Evolutionary conservation across 352 stramenopile genomes (phyloP), one percentile per base, ranked within the genome.

Genomic region (Pythium scleroteichum): DNA sequence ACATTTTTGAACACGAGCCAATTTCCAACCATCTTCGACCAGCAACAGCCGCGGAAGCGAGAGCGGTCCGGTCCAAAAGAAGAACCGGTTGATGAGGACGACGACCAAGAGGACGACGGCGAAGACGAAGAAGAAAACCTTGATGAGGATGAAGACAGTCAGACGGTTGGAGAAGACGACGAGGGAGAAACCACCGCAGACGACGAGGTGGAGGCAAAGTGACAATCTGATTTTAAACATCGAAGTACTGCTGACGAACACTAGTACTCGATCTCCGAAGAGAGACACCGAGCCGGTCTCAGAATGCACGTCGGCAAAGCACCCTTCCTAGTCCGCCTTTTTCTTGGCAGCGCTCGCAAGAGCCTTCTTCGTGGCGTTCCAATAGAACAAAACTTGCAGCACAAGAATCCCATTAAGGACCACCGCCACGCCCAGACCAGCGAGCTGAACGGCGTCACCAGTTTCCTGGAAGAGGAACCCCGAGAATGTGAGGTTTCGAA

Each of bases 321-420:
- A 4, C 13, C 16, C 38, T 22, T 47, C 29, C 29, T 88, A 93
- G 51, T 88, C 45, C 14, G 68, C 70, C 64, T 94, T 94, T 66
- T 91, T 91, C 76, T 87, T 83, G 55, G 74, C 64, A 13, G 79
- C 72, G 39, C 70, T 50, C 0, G 74, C 67, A 3, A 95, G 69
- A 13, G 72, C 86, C 63, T 87, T 87, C 66, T 87, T 90, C 6
- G 86, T 95, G 40, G 84, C 82, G 26, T 74, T 71, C 84, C 86
- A 94, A 72, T 92, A 94, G 53, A 92, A 49, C 47, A 94, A 60
- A 29, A 94, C 82, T 42, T 95, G 86, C 16, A 90, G 59, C 49
- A 95, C 80, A 14, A 95, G 69, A 57, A 78, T 83, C 19, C 78
- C 75, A 57, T 95, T 95, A 23, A 95, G 78, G 40, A 88, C 44